Percentiles rank a stretch among this genome's conserved stretches.
These are phyloP conservation scores for Boechera stricta DNA, from an alignment of 345 rosid species.

Conservation along the genomic window DNA sequence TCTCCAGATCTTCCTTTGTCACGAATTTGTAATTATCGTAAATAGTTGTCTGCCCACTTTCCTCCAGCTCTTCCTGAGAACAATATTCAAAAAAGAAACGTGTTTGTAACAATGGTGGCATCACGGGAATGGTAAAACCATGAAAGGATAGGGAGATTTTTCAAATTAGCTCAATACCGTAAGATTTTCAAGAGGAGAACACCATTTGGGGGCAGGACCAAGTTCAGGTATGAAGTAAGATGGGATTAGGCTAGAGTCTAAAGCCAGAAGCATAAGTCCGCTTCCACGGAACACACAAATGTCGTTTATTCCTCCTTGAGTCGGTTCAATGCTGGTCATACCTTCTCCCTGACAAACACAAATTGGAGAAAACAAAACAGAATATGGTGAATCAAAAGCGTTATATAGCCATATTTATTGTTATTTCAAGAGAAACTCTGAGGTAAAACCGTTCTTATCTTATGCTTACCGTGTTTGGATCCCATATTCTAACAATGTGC, in stretches of 20 bases:
- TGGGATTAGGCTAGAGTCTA: slow-evolving; percentile 86
- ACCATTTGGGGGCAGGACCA: slow-evolving; percentile 98
- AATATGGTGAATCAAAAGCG: neutral
- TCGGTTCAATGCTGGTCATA: slow-evolving; percentile 93
- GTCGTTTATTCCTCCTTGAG: slow-evolving; percentile 84
- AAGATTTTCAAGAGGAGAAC: slow-evolving; percentile 72
- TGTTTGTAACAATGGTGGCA: slow-evolving; percentile 21
- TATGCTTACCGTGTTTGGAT: slow-evolving; percentile 80
- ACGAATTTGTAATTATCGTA: slow-evolving; percentile 89
- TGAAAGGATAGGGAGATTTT: neutral
- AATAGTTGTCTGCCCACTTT: slow-evolving; percentile 74
- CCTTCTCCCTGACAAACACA: slow-evolving; percentile 69
- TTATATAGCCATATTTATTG: neutral
- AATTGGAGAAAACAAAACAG: slow-evolving; percentile 5
- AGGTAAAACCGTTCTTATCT: neutral
- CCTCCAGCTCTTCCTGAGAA: slow-evolving; percentile 94
- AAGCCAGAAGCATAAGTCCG: slow-evolving; percentile 85
- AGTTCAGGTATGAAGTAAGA: slow-evolving; percentile 88
- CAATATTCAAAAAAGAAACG: slow-evolving; percentile 24
- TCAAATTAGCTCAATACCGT: slow-evolving; percentile 58
- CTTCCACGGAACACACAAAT: slow-evolving; percentile 82
- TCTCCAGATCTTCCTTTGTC: slow-evolving; percentile 86
- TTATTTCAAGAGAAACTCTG: slow-evolving; percentile 1
- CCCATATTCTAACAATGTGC: slow-evolving; percentile 94
- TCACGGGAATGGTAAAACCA: neutral